Evolutionary conservation across 495 filamentous ascomycete species (phyloP).

Genomic region (Penicillium coffeae): DNA sequence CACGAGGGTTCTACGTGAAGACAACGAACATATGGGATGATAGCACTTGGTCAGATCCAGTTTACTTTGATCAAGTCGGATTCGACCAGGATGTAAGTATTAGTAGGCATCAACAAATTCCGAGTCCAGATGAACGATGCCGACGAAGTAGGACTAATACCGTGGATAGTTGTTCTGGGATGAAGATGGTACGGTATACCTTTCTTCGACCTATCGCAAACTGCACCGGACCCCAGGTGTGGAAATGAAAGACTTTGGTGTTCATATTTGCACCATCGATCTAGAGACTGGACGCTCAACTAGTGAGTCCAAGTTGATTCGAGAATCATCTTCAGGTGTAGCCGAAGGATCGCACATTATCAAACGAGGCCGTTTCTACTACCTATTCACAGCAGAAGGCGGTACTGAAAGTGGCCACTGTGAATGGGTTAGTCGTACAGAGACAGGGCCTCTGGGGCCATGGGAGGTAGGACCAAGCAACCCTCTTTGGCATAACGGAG

Average conservation of each 20-base stretch:
- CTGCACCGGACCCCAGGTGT: conserved; percentile 20
- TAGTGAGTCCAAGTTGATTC: conserved; percentile 41
- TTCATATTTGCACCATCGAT: conserved; percentile 39
- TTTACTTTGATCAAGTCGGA: conserved; percentile 46
- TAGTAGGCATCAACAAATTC: no score
- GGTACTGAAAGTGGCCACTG: conserved; percentile 57
- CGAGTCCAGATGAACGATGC: no score
- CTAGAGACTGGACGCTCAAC: conserved; percentile 32
- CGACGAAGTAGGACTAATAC: no score
- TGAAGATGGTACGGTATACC: conserved; percentile 35
- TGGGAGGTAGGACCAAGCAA: conserved; percentile 44
- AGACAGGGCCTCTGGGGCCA: conserved; percentile 48
- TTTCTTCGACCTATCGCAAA: conserved; percentile 37
- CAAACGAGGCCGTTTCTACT: conserved; percentile 61
- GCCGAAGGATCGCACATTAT: conserved; percentile 67
- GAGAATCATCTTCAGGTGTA: conserved; percentile 50
- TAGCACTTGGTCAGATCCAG: conserved; percentile 43
- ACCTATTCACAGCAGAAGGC: conserved; percentile 65
- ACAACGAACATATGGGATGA: conserved; percentile 47
- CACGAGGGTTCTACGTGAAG: conserved; percentile 45
- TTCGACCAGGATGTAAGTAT: conserved; percentile 47
- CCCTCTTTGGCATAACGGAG: conserved; percentile 37
- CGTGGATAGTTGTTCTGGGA: conserved; percentile 42
- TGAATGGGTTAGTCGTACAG: conserved; percentile 40
- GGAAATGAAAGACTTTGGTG: conserved; percentile 35